Conservation (phyloP, 306 rosid species). For the Cucumis hystrix region DNA sequence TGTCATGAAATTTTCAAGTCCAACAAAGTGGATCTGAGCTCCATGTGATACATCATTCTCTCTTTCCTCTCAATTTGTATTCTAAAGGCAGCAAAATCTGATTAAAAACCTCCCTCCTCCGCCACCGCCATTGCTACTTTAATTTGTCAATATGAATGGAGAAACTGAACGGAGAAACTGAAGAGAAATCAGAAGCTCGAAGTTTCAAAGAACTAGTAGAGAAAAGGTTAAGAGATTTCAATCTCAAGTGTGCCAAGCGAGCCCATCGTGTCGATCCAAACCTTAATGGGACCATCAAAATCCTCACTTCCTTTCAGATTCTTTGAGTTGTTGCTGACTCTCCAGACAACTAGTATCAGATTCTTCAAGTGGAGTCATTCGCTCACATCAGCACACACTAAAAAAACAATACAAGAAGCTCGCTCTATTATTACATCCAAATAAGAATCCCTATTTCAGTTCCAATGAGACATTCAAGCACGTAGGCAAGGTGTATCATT, state of each 20-base stretch:
- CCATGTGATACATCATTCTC: too few species aligned
- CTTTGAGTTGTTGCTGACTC: slow-evolving; percentile 22
- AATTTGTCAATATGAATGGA: slow-evolving; percentile 13
- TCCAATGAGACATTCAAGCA: slow-evolving; percentile 74
- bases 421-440: slow-evolving; percentile 53
- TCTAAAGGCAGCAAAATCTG: neutral
- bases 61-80: neutral
- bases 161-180: slow-evolving; percentile 18
- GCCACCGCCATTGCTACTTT: neutral
- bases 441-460: slow-evolving; percentile 36
- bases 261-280: slow-evolving; percentile 39
- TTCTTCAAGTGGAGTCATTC: slow-evolving; percentile 47
- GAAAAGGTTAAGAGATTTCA: slow-evolving; percentile 32
- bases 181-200: slow-evolving; percentile 25
- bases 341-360: slow-evolving; percentile 38
- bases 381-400: slow-evolving; percentile 25
- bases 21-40: too few species aligned
- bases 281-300: slow-evolving; percentile 33
- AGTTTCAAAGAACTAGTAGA: slow-evolving; percentile 35
- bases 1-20: too few species aligned
- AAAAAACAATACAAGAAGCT: slow-evolving; percentile 61
- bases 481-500: slow-evolving; percentile 41
- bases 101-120: neutral
- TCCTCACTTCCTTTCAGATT: slow-evolving; percentile 46
- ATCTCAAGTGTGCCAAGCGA: slow-evolving; percentile 39